Percentiles rank a stretch among this genome's conserved stretches.
These are phyloP conservation scores for Viridothelium virens DNA, from an alignment of 495 filamentous ascomycete species.

Conservation along the genomic window DNA sequence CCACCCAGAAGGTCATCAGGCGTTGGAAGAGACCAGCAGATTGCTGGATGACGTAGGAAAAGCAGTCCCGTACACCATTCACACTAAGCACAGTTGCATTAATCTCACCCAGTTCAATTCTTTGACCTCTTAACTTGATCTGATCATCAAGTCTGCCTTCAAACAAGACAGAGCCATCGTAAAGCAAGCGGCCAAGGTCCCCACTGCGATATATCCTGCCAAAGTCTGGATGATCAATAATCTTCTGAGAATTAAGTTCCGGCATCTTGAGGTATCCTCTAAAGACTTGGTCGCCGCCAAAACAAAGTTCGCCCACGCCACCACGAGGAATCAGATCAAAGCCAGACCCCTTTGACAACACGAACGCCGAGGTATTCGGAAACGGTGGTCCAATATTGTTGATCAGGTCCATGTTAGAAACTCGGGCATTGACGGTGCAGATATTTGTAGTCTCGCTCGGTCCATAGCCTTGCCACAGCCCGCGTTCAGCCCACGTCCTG, in stretches of 20 bases:
- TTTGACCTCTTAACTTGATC: conserved; percentile 72
- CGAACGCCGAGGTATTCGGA: conserved; percentile 62
- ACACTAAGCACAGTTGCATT: conserved; percentile 46
- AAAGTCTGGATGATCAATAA: conserved; percentile 56
- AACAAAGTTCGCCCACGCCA: conserved; percentile 70
- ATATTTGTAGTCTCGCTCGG: conserved; percentile 69
- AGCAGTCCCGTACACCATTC: conserved; percentile 42
- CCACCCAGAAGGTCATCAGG: conserved; percentile 51
- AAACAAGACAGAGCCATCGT: conserved; percentile 62
- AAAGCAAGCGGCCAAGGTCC: conserved; percentile 63
- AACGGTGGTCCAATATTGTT: conserved; percentile 61
- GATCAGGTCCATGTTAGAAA: conserved; percentile 39
- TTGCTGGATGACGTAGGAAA: conserved; percentile 43
- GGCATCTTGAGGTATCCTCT: conserved; percentile 60
- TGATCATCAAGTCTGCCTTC: conserved; percentile 75
- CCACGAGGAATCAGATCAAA: conserved; percentile 52
- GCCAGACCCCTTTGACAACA: conserved; percentile 41
- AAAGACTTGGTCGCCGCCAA: conserved; percentile 70
- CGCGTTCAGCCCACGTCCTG: conserved; percentile 54
- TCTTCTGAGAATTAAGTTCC: conserved; percentile 48
- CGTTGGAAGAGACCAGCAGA: conserved; percentile 9
- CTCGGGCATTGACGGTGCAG: conserved; percentile 52
- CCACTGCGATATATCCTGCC: conserved; percentile 73
- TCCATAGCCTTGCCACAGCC: conserved; percentile 66
- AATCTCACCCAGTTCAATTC: conserved; percentile 51